These are phyloP conservation scores for Pyrus pyrifolia DNA, from an alignment of 306 rosid species.

Conservation along the genomic window DNA sequence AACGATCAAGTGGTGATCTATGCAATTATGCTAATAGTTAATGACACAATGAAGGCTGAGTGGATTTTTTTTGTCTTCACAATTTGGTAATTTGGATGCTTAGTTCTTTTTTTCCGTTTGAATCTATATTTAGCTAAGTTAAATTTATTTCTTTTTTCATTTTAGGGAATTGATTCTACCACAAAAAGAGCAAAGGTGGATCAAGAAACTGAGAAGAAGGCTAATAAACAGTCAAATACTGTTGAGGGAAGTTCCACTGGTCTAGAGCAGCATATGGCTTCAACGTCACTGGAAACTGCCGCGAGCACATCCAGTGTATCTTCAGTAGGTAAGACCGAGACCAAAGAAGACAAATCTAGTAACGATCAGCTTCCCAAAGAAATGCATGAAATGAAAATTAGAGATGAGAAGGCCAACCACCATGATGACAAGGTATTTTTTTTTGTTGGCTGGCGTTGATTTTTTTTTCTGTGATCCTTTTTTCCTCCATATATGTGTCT, in stretches of 20 bases:
- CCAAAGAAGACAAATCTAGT: conserved; percentile 41
- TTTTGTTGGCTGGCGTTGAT: neutral
- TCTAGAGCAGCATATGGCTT: conserved; percentile 28
- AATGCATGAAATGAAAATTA: conserved; percentile 63
- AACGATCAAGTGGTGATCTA: neutral
- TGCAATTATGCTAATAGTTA: neutral
- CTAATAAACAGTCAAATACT: conserved; percentile 18
- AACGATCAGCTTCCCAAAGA: conserved; percentile 64
- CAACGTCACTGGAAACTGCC: conserved; percentile 32
- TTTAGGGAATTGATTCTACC: conserved; percentile 56
- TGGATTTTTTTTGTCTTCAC: neutral
- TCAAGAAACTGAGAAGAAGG: conserved; percentile 40
- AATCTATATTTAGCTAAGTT: neutral
- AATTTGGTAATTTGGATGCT: neutral
- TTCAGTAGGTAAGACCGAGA: conserved; percentile 31
- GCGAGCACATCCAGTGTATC: conserved; percentile 43
- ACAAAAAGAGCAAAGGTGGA: conserved; percentile 61
- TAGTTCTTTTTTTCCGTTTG: neutral
- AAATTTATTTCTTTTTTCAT: neutral
- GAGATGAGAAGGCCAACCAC: conserved; percentile 49
- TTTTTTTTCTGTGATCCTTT: neutral
- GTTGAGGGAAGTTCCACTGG: conserved; percentile 25
- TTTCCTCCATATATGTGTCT: neutral
- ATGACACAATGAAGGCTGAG: neutral
- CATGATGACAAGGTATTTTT: conserved; percentile 54